Conservation (phyloP, 371 early-diverging fungal genomes). For the Globomyces sp. region DNA sequence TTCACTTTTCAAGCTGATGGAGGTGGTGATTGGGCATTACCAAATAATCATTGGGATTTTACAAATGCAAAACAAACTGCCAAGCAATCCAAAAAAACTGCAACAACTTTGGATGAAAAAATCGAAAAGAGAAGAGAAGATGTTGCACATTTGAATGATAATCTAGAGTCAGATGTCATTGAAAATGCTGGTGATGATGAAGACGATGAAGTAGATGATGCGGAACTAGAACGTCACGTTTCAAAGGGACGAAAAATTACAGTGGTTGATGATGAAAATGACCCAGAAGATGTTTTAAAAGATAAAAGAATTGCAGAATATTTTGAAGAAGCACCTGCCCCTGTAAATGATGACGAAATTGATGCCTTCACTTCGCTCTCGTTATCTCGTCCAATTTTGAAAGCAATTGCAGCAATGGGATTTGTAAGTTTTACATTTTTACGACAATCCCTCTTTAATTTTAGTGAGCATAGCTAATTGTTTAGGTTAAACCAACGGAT, state of each 20-base stretch:
- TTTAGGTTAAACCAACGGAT: conserved; percentile 75
- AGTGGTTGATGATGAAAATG: not conserved
- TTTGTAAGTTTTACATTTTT: conserved; percentile 49
- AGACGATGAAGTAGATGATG: not conserved
- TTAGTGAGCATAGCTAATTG: too few relatives aligned
- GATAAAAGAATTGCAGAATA: conserved; percentile 47
- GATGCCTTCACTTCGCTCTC: conserved; percentile 84
- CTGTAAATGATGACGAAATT: conserved; percentile 7
- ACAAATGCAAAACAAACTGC: conserved; percentile 73
- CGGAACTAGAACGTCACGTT: not conserved
- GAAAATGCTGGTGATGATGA: not conserved
- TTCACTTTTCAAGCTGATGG: conserved; percentile 67
- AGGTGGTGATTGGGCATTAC: conserved; percentile 20
- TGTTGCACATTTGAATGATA: not conserved
- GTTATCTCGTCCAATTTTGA: conserved; percentile 92
- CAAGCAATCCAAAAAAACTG: conserved; percentile 31
- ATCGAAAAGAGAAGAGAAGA: not conserved
- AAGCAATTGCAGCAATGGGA: conserved; percentile 84
- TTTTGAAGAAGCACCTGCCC: conserved; percentile 36
- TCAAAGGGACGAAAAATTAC: not conserved
- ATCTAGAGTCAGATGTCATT: not conserved
- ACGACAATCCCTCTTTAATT: too few relatives aligned
- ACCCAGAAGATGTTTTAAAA: not conserved
- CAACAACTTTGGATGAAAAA: not conserved
- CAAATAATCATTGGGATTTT: conserved; percentile 70